These are phyloP conservation scores for Cordyceps cateniannulata DNA, from an alignment of 2,329 filamentous ascomycete species.

Conservation along the genomic window DNA sequence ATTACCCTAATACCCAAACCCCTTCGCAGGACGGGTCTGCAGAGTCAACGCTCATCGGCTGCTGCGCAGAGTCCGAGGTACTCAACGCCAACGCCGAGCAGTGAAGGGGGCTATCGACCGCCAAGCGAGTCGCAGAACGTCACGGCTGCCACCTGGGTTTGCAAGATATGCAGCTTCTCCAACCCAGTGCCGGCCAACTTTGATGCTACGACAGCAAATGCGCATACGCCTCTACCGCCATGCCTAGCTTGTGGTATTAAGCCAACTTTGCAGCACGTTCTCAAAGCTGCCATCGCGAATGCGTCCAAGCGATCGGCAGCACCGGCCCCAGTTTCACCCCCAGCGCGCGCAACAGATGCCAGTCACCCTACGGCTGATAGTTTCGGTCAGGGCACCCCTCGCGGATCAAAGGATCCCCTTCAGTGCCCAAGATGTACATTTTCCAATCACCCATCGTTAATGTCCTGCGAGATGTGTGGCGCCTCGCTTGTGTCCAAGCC, in stretches of 20 bases:
- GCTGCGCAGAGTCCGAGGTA: slow-evolving; percentile 41
- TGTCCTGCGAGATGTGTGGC: slow-evolving; percentile 86
- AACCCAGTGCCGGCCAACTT: slow-evolving; percentile 93
- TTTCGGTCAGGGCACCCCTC: background rate
- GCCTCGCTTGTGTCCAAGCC: slow-evolving; percentile 60
- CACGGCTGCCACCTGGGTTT: slow-evolving; percentile 80
- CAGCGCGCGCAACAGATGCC: background rate
- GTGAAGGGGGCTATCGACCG: slow-evolving; percentile 36
- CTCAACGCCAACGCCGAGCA: slow-evolving; percentile 21
- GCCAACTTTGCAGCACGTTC: slow-evolving; percentile 70
- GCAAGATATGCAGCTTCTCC: slow-evolving; percentile 90
- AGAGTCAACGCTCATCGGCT: slow-evolving; percentile 41
- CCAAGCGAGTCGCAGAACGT: slow-evolving; percentile 19
- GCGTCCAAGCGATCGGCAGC: slow-evolving; percentile 50
- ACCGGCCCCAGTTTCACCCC: slow-evolving; percentile 12
- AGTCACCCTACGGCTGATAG: background rate
- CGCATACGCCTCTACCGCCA: slow-evolving; percentile 73
- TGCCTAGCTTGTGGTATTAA: slow-evolving; percentile 94
- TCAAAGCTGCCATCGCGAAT: slow-evolving; percentile 80
- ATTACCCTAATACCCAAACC: slow-evolving; percentile 83
- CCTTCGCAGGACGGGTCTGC: slow-evolving; percentile 56
- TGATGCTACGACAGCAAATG: slow-evolving; percentile 73
- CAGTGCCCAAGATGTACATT: slow-evolving; percentile 89
- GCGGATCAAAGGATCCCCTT: slow-evolving; percentile 33
- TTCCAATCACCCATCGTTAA: slow-evolving; percentile 79